Evolutionary conservation across 345 rosid species (phyloP).

Genomic region (Capsella bursapastoris): DNA sequence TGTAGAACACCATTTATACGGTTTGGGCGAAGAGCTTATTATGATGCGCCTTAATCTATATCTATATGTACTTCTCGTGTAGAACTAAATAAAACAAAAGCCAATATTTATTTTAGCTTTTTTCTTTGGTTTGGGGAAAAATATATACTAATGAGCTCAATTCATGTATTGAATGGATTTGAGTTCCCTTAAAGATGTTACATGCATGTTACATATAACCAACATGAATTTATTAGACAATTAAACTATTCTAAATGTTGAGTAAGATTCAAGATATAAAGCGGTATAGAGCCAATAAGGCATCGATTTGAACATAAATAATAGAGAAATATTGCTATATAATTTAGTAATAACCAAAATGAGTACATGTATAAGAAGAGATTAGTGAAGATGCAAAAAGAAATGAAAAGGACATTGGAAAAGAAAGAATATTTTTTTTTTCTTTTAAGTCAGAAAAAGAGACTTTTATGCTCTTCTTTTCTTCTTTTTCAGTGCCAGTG

Average conservation of each 20-base stretch:
- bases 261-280: background rate
- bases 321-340: background rate
- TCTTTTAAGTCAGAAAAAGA: background rate
- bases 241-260: background rate
- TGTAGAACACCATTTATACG: background rate
- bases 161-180: background rate
- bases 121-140: background rate
- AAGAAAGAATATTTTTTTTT: constrained; percentile 19
- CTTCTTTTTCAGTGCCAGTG: constrained; percentile 28
- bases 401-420: constrained; percentile 25
- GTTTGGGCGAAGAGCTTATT: background rate
- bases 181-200: background rate
- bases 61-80: background rate
- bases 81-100: background rate
- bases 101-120: background rate
- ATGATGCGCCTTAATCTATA: background rate
- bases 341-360: background rate
- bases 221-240: background rate
- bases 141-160: background rate
- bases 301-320: background rate
- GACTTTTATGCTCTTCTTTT: constrained; percentile 40
- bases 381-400: constrained; percentile 24
- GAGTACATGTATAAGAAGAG: background rate
- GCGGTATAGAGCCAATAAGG: background rate
- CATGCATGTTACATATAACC: background rate